Percentiles rank a stretch among this genome's conserved stretches.
These are phyloP conservation scores for Aspergillus japonicus DNA, from an alignment of 2,329 filamentous ascomycete species.

Conservation along the genomic window DNA sequence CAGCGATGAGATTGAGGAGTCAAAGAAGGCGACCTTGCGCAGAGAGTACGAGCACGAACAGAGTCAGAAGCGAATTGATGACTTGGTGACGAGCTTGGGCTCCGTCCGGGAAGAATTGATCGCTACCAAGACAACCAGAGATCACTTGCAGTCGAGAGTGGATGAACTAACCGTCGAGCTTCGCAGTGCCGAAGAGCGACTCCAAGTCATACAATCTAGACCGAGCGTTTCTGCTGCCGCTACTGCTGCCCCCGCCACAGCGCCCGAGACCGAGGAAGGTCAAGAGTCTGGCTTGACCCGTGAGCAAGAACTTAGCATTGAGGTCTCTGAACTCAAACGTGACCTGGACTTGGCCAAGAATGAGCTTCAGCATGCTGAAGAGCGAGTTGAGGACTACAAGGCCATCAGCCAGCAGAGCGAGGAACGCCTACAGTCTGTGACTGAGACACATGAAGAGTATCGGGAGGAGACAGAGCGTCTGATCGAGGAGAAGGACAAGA, in stretches of 20 bases:
- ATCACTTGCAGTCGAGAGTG: slow-evolving; percentile 84
- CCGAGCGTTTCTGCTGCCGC: slow-evolving; percentile 63
- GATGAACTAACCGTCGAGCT: slow-evolving; percentile 87
- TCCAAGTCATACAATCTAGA: slow-evolving; percentile 76
- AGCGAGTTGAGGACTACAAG: slow-evolving; percentile 83
- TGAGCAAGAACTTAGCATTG: slow-evolving; percentile 77
- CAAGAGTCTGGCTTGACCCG: slow-evolving; percentile 60
- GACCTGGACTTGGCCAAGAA: slow-evolving; percentile 78
- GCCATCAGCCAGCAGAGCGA: slow-evolving; percentile 83
- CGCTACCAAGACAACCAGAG: slow-evolving; percentile 78
- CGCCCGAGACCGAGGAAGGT: slow-evolving; percentile 39
- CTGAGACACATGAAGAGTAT: slow-evolving; percentile 79
- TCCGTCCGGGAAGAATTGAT: slow-evolving; percentile 84
- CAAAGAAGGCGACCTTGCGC: slow-evolving; percentile 75
- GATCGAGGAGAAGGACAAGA: slow-evolving; percentile 73
- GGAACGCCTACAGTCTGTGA: slow-evolving; percentile 77
- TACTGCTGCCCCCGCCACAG: slow-evolving; percentile 34
- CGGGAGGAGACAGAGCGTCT: slow-evolving; percentile 78
- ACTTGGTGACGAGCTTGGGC: slow-evolving; percentile 76
- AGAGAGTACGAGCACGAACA: slow-evolving; percentile 91
- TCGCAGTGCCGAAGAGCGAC: slow-evolving; percentile 82
- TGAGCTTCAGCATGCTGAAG: slow-evolving; percentile 77
- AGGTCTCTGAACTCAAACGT: slow-evolving; percentile 82
- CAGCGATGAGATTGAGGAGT: slow-evolving; percentile 77
- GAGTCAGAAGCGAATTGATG: slow-evolving; percentile 86